phyloP scores from a whole-genome alignment of 345 rosid genomes.

The Gossypium ekmanianum region DNA sequence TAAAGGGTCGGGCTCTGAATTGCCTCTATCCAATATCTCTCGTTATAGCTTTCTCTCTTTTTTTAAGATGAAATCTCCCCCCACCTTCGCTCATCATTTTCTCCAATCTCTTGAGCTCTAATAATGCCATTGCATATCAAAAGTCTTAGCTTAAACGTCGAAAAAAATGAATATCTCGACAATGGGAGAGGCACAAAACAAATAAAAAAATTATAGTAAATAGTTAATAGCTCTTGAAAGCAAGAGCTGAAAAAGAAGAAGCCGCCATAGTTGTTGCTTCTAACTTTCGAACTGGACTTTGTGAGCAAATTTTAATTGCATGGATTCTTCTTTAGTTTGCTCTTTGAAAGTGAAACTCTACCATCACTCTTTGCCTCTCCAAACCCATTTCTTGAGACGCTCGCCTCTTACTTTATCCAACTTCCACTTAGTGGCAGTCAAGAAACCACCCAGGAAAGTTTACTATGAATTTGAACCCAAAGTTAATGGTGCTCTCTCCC shows the following conservation, averaged over 20 bases:
- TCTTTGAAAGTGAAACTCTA: constrained; percentile 27
- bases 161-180: too few species aligned
- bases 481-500: constrained; percentile 49
- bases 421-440: constrained; percentile 24
- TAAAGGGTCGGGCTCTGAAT: too few species aligned
- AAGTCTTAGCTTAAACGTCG: too few species aligned
- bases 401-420: constrained; percentile 17
- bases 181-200: too few species aligned
- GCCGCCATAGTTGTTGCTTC: not conserved
- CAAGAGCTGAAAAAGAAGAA: not conserved
- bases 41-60: too few species aligned
- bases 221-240: not conserved
- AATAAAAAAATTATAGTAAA: too few species aligned
- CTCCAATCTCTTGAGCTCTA: too few species aligned
- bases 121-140: too few species aligned
- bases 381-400: constrained; percentile 14
- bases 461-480: constrained; percentile 52
- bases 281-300: not conserved
- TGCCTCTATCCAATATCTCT: too few species aligned
- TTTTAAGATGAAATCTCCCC: too few species aligned
- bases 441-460: constrained; percentile 29
- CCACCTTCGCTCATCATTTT: too few species aligned
- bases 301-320: not conserved
- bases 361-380: constrained; percentile 17
- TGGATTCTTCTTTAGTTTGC: constrained; percentile 26